Evolutionary conservation across 805 yeast genomes (phyloP), one percentile per base, ranked within the genome.

Genomic region (Starmerella stigmatis): DNA sequence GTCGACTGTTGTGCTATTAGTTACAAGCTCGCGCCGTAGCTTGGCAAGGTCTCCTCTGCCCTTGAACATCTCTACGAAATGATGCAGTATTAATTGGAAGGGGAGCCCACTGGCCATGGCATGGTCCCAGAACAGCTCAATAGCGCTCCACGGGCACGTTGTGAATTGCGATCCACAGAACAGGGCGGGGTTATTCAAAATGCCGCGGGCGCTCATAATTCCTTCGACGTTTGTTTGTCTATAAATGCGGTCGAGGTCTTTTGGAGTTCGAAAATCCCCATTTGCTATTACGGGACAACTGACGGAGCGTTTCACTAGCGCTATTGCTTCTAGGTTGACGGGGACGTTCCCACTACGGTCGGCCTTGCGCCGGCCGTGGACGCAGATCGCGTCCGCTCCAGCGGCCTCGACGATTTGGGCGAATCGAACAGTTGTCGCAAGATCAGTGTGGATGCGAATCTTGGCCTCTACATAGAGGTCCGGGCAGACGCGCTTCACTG

Each of bases 161-260:
- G 67, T 66, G 57, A 62, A 74, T 4, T 33, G 13, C 4, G 48
- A 43, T 0, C 94, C 94, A 2, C 82, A 74, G 64, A 92, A 92
- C 52, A 92, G 57, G 0, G 88, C 94, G 0, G 98, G 98, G 60
- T 92, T 92, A 23, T 74, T 68, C 41, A 92, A 65, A 3, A 85
- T 68, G 0, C 98, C 98, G 50, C 98, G 67, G 1, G 84, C 98
- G 2, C 96, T 81, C 98, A 92, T 92, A 7, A 92, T 82, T 7
- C 97, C 98, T 60, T 85, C 92, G 32, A 77, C 86, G 1, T 81
- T 81, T 0, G 97, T 86, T 42, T 60, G 60, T 11, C 72, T 65
- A 0, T 76, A 75, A 22, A 89, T 88, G 16, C 61, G 58, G 34
- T 66, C 56, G n/a, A 82, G 79, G 59, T 86, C 95, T 15, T 69